Conservation (phyloP, 2,329 filamentous ascomycete species). For the Davidsoniella neocaledoniae region DNA sequence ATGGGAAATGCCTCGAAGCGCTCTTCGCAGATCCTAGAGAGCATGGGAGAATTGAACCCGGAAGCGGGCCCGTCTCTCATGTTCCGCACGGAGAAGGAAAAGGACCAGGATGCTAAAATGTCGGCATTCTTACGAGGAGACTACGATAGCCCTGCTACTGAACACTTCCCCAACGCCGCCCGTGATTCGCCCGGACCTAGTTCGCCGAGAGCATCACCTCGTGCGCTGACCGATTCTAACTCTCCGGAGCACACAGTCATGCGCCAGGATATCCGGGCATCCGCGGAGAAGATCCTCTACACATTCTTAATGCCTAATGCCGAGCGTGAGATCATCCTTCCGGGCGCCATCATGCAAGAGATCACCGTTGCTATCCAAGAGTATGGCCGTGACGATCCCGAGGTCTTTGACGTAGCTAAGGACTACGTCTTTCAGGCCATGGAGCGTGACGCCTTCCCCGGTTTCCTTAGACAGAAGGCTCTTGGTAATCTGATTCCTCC, state of each 20-base stretch:
- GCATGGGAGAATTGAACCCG: constrained; percentile 48
- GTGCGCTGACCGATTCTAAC: constrained; percentile 54
- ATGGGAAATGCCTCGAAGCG: constrained; percentile 70
- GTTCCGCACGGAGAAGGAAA: constrained; percentile 53
- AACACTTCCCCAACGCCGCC: constrained; percentile 1
- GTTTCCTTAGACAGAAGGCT: constrained; percentile 87
- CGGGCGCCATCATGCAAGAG: constrained; percentile 68
- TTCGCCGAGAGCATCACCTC: constrained; percentile 37
- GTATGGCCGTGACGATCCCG: constrained; percentile 81
- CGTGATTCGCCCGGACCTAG: constrained; percentile 24
- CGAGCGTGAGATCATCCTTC: constrained; percentile 88
- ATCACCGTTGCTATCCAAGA: constrained; percentile 83
- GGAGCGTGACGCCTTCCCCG: constrained; percentile 97
- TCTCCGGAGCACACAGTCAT: constrained; percentile 72
- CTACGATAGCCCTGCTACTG: constrained; percentile 16
- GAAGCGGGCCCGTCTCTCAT: constrained; percentile 42
- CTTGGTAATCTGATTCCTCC: constrained; percentile 89
- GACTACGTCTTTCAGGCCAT: constrained; percentile 99
- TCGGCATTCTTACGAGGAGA: constrained; percentile 73
- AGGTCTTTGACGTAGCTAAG: constrained; percentile 93
- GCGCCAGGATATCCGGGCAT: constrained; percentile 79
- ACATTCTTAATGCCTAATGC: constrained; percentile 90
- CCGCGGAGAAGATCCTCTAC: constrained; percentile 97
- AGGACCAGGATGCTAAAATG: constrained; percentile 72
- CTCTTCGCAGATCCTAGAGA: constrained; percentile 65